Percentiles rank a stretch among this genome's conserved stretches.
phyloP scores from a whole-genome alignment of 2,329 filamentous ascomycete species.

The Fusarium scirpi region DNA sequence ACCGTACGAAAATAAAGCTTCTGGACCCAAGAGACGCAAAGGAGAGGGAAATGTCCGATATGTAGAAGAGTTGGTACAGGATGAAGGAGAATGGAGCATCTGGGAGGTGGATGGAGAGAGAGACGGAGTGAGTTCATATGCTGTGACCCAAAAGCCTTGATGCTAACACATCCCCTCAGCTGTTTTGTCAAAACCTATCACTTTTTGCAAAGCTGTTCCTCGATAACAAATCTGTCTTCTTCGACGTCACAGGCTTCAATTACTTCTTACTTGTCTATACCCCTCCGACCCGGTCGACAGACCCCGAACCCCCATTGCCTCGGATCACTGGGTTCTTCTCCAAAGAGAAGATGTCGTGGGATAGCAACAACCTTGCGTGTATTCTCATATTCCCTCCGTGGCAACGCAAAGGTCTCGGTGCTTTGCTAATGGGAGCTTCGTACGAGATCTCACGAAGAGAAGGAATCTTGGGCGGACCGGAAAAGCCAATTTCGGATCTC shows the following conservation, averaged over 20 bases:
- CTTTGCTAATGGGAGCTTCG: slow-evolving; percentile 89
- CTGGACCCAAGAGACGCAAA: slow-evolving; percentile 55
- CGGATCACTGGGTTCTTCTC: slow-evolving; percentile 94
- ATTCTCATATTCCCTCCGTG: slow-evolving; percentile 96
- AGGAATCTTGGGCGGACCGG: slow-evolving; percentile 86
- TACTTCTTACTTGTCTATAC: slow-evolving; percentile 92
- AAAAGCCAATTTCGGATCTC: slow-evolving; percentile 90
- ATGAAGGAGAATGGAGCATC: slow-evolving; percentile 83
- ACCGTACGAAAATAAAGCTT: slow-evolving; percentile 48
- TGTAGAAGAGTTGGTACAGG: slow-evolving; percentile 59
- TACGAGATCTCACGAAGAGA: slow-evolving; percentile 92
- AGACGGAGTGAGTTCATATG: slow-evolving; percentile 69
- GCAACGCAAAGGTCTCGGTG: slow-evolving; percentile 89
- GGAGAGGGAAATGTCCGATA: slow-evolving; percentile 53
- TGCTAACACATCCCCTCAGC: slow-evolving; percentile 54
- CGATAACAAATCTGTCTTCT: slow-evolving; percentile 98
- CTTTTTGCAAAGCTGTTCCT: slow-evolving; percentile 98
- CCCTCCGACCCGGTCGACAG: slow-evolving; percentile 49
- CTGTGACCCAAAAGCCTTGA: not conserved
- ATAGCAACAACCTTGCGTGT: slow-evolving; percentile 97
- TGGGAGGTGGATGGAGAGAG: slow-evolving; percentile 94
- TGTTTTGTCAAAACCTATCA: slow-evolving; percentile 95
- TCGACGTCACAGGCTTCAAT: slow-evolving; percentile 92
- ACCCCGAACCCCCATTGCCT: slow-evolving; percentile 51
- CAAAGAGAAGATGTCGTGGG: slow-evolving; percentile 99